Percentiles rank a stretch among this genome's conserved stretches.
phyloP scores from a whole-genome alignment of 2,329 filamentous ascomycete species.

The Juglanconis sp. region DNA sequence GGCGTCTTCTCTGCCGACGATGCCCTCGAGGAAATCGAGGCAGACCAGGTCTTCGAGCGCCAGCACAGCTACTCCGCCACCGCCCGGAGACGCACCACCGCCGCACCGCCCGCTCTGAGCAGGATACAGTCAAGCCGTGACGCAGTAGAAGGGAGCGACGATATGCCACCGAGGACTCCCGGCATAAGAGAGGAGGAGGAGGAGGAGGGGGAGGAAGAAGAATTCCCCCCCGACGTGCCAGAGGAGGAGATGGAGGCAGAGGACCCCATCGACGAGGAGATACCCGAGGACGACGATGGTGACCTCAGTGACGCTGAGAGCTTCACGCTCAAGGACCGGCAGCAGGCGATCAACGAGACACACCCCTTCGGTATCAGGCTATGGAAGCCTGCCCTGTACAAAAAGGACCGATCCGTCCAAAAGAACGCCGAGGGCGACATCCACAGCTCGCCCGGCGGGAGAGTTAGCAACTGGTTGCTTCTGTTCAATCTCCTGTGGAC shows the following conservation, averaged over 20 bases:
- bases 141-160: slow-evolving; percentile 22
- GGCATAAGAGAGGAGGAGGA: slow-evolving; percentile 14
- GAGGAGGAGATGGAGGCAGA: slow-evolving; percentile 27
- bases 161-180: slow-evolving; percentile 5
- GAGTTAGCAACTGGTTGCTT: slow-evolving; percentile 79
- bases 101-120: slow-evolving; percentile 26
- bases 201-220: slow-evolving; percentile 18
- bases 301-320: slow-evolving; percentile 90
- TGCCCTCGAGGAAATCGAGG: slow-evolving; percentile 74
- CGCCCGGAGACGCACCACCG: slow-evolving; percentile 36
- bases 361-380: slow-evolving; percentile 98
- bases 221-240: not conserved
- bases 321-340: slow-evolving; percentile 94
- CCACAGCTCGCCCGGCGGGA: slow-evolving; percentile 86
- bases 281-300: slow-evolving; percentile 60
- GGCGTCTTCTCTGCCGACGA: slow-evolving; percentile 91
- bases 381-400: slow-evolving; percentile 98
- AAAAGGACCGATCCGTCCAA: slow-evolving; percentile 94
- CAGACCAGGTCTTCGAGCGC: slow-evolving; percentile 52
- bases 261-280: slow-evolving; percentile 34
- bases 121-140: slow-evolving; percentile 29
- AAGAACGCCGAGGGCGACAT: slow-evolving; percentile 96
- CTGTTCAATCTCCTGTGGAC: slow-evolving; percentile 92
- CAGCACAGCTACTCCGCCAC: slow-evolving; percentile 38
- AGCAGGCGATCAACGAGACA: slow-evolving; percentile 97